A percentile compares a stretch with the other conserved stretches of the same genome.
Evolutionary conservation across 306 rosid genomes (phyloP).

Genomic region (Pyrus betulifolia): DNA sequence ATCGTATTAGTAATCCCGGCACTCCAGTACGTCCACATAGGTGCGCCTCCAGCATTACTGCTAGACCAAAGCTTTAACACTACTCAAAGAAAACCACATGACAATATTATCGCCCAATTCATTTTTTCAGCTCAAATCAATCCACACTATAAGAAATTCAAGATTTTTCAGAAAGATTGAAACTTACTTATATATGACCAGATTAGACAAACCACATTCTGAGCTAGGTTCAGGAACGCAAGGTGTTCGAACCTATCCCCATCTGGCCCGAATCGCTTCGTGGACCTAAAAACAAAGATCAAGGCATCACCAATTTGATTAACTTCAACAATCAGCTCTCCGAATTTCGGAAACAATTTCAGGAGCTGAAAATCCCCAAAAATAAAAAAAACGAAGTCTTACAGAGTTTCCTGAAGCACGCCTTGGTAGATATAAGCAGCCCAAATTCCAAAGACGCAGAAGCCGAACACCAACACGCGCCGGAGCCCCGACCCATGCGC

Average conservation of each 20-base stretch:
- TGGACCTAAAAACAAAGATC: conserved; percentile 49
- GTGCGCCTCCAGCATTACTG: conserved; percentile 67
- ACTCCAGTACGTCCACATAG: conserved; percentile 92
- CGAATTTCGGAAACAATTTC: neutral
- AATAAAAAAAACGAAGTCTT: neutral
- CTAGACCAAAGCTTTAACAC: conserved; percentile 81
- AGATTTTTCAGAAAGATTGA: neutral
- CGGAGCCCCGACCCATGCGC: conserved; percentile 69
- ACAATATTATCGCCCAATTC: neutral
- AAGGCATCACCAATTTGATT: neutral
- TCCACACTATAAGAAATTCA: neutral
- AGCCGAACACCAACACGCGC: conserved; percentile 64
- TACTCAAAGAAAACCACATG: conserved; percentile 17
- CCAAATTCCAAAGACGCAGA: conserved; percentile 92
- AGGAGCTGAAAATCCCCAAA: neutral
- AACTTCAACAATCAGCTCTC: neutral
- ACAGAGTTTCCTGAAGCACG: conserved; percentile 92
- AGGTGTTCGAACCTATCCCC: conserved; percentile 78
- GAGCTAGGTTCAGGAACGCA: conserved; percentile 84
- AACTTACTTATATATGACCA: conserved; percentile 90
- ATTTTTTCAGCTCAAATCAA: neutral
- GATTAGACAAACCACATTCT: conserved; percentile 81
- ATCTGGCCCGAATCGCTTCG: conserved; percentile 81
- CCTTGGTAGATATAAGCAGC: conserved; percentile 95
- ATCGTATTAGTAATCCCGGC: conserved; percentile 95